Evolutionary conservation across 257 asterid species (phyloP), one percentile per base, ranked within the genome.

Genomic region (Solanum ossicruentum): DNA sequence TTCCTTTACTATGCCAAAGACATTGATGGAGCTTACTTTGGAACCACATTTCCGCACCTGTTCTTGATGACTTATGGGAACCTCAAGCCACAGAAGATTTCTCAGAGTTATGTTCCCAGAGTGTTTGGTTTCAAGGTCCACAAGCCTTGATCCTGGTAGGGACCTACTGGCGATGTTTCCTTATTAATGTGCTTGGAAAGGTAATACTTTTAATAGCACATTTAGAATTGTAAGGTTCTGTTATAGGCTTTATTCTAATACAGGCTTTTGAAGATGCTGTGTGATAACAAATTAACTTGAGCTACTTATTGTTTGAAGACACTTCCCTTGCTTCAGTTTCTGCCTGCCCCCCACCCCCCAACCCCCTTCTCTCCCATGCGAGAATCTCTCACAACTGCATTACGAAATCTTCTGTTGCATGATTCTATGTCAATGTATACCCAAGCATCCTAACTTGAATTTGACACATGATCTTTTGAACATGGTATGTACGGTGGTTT

Each of bases 11-110:
- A 66, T 52, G 81, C 51, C 54, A 67, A 80, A 91, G 94, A 84
- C 56, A 87, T 90, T 12, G 93, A 92, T 87, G 94, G 94, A 85
- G 90, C 93, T 79, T 91, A 90, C 81, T 89, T 90, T 17, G 93
- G 94, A 41, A 91, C 94, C 5, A 92, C 94, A 80, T 92, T 92
- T 69, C 93, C 93, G 12, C 90, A 89, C 84, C 65, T 91, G 82
- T 91, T 89, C 67, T 82, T 89, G 86, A 91, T 89, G 92, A 91
- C 93, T 2, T 89, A 88, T 55, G 91, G 90, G 45, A 87, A 88
- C 67, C 90, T 91, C 51, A 91, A 91, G 72, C 93, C 93, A 43
- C 90, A 80, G 56, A 89, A 91, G 89, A 57, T 86, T 21, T 26
- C 90, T 49, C 89, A 86, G 88, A 89, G 87, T 69, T 91, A 91